phyloP scores from a whole-genome alignment of 2,329 filamentous ascomycete species.

The Pseudopyrenochaeta lycopersici region DNA sequence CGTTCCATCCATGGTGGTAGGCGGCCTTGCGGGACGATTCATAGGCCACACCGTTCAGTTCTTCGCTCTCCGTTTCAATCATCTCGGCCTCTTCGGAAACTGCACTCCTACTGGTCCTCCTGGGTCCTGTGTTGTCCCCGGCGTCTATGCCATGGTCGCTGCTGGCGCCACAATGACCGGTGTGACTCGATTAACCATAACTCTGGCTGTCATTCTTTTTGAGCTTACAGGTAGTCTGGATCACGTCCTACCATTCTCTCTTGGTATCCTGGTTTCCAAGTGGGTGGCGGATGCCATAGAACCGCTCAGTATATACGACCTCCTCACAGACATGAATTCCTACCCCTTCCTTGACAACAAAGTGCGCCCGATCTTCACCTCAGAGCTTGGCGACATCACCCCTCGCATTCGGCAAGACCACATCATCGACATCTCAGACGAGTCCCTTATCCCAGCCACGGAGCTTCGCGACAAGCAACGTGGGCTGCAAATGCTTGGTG shows the following conservation, averaged over 20 bases:
- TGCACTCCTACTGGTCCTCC: constrained; percentile 74
- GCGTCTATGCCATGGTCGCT: constrained; percentile 94
- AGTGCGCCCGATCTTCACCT: constrained; percentile 88
- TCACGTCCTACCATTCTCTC: constrained; percentile 92
- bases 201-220: constrained; percentile 92
- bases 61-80: constrained; percentile 76
- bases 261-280: constrained; percentile 93
- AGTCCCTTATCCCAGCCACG: constrained; percentile 78
- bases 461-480: constrained; percentile 84
- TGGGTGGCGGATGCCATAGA: constrained; percentile 98
- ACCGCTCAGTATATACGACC: constrained; percentile 92
- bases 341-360: constrained; percentile 99
- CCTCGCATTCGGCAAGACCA: constrained; percentile 77
- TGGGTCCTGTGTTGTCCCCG: constrained; percentile 89
- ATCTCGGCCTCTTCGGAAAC: constrained; percentile 75
- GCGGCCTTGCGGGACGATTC: constrained; percentile 87
- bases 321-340: constrained; percentile 95
- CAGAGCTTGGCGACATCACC: constrained; percentile 86
- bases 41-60: constrained; percentile 88
- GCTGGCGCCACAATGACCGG: constrained; percentile 98
- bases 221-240: constrained; percentile 94
- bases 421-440: constrained; percentile 87
- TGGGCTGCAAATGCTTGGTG: constrained; percentile 81
- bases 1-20: constrained; percentile 98
- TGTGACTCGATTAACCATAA: constrained; percentile 91